phyloP scores from a whole-genome alignment of 106 monocot species.

The Hemerocallis citrina region DNA sequence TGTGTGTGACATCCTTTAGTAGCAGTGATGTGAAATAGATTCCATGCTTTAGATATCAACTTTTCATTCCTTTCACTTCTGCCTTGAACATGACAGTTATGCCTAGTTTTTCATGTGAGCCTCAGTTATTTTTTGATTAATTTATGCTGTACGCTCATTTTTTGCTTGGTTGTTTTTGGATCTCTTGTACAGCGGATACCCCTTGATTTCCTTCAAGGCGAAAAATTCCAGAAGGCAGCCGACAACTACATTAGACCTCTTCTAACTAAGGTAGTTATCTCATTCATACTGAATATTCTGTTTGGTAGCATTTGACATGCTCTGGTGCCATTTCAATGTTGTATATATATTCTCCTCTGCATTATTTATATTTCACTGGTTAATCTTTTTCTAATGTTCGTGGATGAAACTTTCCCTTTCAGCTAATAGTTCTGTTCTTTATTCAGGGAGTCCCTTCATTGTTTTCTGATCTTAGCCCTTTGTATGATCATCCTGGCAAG shows the following conservation, averaged over 20 bases:
- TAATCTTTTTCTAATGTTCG: not conserved
- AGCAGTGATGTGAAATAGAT: too few relatives aligned
- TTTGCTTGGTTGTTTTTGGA: constrained; percentile 4
- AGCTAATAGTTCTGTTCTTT: not conserved
- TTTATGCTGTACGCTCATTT: not conserved
- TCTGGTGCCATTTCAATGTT: not conserved
- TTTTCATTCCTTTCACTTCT: not conserved
- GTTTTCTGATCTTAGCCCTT: constrained; percentile 86
- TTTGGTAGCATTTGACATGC: not conserved
- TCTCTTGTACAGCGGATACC: constrained; percentile 68
- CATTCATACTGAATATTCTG: not conserved
- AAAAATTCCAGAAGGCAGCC: constrained; percentile 68
- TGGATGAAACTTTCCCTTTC: not conserved
- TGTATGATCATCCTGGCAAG: constrained; percentile 81
- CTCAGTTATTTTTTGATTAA: not conserved
- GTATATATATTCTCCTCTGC: too few relatives aligned
- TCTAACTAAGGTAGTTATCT: constrained; percentile 66
- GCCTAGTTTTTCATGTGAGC: not conserved
- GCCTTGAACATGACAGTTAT: not conserved
- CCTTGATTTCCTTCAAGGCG: constrained; percentile 89
- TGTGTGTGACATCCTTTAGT: too few relatives aligned
- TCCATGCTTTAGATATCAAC: not conserved
- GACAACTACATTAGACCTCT: constrained; percentile 79
- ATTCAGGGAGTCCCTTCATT: constrained; percentile 90
- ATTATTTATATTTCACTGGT: not conserved